Percentiles rank a stretch among this genome's conserved stretches.
phyloP scores from a whole-genome alignment of 78 protist genomes.

The Tieghemostelium lacteum region DNA sequence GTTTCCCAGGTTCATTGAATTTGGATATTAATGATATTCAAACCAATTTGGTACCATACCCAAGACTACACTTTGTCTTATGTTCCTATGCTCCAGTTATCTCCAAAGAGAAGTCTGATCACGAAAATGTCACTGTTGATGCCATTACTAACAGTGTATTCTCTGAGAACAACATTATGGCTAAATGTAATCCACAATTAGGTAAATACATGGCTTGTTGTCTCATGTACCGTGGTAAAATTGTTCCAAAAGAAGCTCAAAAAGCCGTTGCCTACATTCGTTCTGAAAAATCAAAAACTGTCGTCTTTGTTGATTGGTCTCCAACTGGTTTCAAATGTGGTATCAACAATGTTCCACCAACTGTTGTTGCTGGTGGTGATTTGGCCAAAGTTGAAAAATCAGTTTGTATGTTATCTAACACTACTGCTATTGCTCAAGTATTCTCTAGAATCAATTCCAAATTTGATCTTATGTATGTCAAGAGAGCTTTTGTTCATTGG shows the following conservation, averaged over 20 bases:
- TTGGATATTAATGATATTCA: constrained; percentile 99
- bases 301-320: constrained; percentile 99
- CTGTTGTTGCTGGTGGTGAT: constrained; percentile 98
- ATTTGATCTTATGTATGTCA: constrained; percentile 97
- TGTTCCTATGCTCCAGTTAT: constrained; percentile 98
- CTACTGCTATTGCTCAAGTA: constrained; percentile 99
- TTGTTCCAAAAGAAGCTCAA: constrained; percentile 99
- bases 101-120: constrained; percentile 98
- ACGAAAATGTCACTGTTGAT: constrained; percentile 97
- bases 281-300: constrained; percentile 94
- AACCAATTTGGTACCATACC: constrained; percentile 98
- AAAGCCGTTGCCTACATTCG: constrained; percentile 98
- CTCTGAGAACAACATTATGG: constrained; percentile 98
- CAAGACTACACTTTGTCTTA: constrained; percentile 97
- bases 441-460: constrained; percentile 95
- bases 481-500: constrained; percentile 99
- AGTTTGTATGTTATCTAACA: constrained; percentile 97
- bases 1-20: constrained; percentile 99
- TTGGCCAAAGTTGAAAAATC: constrained; percentile 98
- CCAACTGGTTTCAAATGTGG: constrained; percentile 99
- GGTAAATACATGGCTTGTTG: constrained; percentile 99
- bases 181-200: constrained; percentile 99
- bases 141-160: constrained; percentile 98
- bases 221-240: constrained; percentile 99
- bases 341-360: constrained; percentile 97